phyloP scores from a whole-genome alignment of 2,329 filamentous ascomycete genomes.

The Neurospora crassa region DNA sequence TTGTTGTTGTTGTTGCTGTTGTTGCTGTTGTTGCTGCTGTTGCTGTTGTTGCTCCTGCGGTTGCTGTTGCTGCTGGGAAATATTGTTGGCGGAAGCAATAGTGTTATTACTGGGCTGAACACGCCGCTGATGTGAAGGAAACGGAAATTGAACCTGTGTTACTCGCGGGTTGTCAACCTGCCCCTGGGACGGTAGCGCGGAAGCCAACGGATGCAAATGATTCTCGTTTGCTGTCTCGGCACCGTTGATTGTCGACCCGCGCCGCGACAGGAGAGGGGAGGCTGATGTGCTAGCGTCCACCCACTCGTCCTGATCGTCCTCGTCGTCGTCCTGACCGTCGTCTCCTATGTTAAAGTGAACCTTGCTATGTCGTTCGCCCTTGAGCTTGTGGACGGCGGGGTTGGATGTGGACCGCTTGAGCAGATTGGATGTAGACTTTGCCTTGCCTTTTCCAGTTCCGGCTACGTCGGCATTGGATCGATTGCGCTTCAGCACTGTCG shows the following conservation, averaged over 20 bases:
- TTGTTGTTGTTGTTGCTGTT: background rate
- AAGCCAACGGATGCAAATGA: background rate
- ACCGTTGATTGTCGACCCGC: conserved; percentile 40
- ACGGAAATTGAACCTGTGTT: background rate
- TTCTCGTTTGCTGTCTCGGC: conserved; percentile 15
- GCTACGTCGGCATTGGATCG: conserved; percentile 46
- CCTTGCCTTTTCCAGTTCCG: conserved; percentile 28
- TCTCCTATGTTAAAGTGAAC: conserved; percentile 57
- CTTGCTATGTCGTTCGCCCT: conserved; percentile 26
- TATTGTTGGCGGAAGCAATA: background rate
- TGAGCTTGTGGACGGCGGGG: conserved; percentile 35
- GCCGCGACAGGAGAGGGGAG: conserved; percentile 46
- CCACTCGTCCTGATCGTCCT: conserved; percentile 46
- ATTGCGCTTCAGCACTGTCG: conserved; percentile 49
- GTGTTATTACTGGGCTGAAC: background rate
- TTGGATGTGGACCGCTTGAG: conserved; percentile 42
- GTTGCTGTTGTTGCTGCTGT: background rate
- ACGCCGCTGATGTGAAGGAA: background rate
- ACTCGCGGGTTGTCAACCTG: background rate
- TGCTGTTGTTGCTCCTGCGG: background rate
- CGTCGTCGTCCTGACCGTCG: conserved; percentile 30
- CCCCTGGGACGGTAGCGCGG: background rate
- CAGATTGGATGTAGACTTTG: conserved; percentile 40
- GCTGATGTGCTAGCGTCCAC: conserved; percentile 56
- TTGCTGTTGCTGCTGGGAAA: background rate